Percentiles rank a stretch among this genome's conserved stretches.
Evolutionary conservation across 2,329 filamentous ascomycete species (phyloP).

Genomic region (Aspergillus fumigatus): DNA sequence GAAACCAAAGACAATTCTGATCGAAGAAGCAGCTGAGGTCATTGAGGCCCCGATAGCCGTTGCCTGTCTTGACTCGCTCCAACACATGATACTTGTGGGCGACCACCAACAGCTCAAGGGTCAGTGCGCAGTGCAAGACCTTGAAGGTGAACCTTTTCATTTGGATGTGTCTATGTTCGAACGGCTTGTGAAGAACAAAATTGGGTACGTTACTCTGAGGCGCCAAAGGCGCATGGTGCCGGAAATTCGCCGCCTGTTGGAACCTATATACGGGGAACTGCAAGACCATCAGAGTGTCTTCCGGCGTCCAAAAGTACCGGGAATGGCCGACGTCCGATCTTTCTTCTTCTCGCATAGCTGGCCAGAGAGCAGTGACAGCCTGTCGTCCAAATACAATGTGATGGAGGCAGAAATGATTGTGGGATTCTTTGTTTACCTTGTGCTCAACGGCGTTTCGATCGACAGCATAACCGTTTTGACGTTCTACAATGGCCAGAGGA

Average conservation of each 20-base stretch:
- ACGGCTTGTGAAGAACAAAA: conserved; percentile 61
- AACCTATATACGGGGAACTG: conserved; percentile 58
- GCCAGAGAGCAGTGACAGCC: conserved; percentile 59
- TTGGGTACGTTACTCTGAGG: conserved; percentile 61
- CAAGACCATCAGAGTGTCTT: conserved; percentile 56
- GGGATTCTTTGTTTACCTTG: conserved; percentile 66
- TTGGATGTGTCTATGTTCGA: conserved; percentile 77
- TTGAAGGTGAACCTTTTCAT: conserved; percentile 58
- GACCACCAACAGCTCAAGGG: conserved; percentile 75
- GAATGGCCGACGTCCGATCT: conserved; percentile 58
- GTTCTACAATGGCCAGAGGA: conserved; percentile 82
- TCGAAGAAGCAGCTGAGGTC: conserved; percentile 78
- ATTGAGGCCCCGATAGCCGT: conserved; percentile 54
- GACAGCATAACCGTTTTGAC: conserved; percentile 72
- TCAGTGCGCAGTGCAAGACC: conserved; percentile 58
- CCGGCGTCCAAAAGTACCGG: conserved; percentile 51
- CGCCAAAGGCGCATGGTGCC: conserved; percentile 71
- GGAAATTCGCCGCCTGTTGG: conserved; percentile 58
- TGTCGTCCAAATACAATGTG: conserved; percentile 64
- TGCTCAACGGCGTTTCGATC: conserved; percentile 59
- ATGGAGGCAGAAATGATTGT: conserved; percentile 73
- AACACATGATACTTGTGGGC: conserved; percentile 67
- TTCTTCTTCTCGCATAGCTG: conserved; percentile 64
- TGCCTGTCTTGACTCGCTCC: conserved; percentile 56
- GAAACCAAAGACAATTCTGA: conserved; percentile 63